Base-by-base conservation (phyloP, 345 rosid species). In the Lepidium aucheri region DNA sequence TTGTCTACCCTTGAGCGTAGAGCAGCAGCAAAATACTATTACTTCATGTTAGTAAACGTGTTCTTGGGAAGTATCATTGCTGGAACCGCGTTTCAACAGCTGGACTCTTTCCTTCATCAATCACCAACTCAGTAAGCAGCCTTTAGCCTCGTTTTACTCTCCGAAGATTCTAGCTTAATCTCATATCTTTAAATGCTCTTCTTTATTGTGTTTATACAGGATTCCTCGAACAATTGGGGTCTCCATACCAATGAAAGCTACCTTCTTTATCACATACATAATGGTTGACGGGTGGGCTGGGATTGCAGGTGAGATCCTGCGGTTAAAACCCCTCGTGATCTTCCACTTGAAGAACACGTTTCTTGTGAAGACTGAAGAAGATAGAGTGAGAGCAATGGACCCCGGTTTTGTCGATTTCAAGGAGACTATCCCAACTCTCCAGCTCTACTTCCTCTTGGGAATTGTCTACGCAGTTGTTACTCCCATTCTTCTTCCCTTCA, bases 251-350 rank as follows among this genome's bases (percentile, higher is more conserved):
- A 94, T 90, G 97, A 93, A 93, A 69, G 97, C 96, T 39, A 93
- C 98, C n/a, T 93, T 90, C 77, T 93, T 90, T 61, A 86, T 93
- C 59, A 93, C 98, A 11, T 93, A 84, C 64, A 82, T 93, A 63
- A 93, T 93, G 98, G 83, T 93, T 54, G 99, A 94, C 67, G 99
- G 99, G 17, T 88, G 99, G 97, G 97, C 99, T 61, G 99, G 99
- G 44, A 90, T 90, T 12, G 99, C 99, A 0, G 63, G 91, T 38
- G 99, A 94, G 82, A 94, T 94, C 74, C 93, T 94, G 22, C 85
- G 93, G 53, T 34, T 90, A 68, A 94, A 88, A 80, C 95, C 92
- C 0, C 53, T 90, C 50, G 82, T 94, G 46, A 88, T 94, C 39
- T 94, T 83, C 69, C 99, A 94, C 79, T 85, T 90, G 60, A 94